phyloP scores from a whole-genome alignment of 2,329 filamentous ascomycete genomes.

The Exophiala viscosa region DNA sequence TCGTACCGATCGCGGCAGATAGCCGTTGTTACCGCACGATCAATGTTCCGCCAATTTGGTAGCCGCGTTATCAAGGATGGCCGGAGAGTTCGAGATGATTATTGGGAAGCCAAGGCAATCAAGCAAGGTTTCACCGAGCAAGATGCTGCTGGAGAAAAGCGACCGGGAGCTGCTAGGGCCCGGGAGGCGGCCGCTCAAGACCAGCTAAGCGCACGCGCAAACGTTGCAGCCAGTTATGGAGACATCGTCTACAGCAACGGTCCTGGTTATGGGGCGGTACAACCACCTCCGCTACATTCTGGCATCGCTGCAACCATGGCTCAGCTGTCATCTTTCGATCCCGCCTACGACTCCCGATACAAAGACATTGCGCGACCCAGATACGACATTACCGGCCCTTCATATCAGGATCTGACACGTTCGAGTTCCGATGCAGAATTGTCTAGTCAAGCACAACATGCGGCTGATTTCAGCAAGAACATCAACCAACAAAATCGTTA shows the following conservation, averaged over 20 bases:
- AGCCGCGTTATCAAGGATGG: slow-evolving; percentile 89
- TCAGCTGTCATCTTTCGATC: slow-evolving; percentile 79
- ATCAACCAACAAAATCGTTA: slow-evolving; percentile 76
- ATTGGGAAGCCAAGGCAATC: slow-evolving; percentile 95
- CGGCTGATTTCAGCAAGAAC: slow-evolving; percentile 84
- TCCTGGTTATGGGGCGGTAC: slow-evolving; percentile 60
- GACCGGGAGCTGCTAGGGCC: slow-evolving; percentile 84
- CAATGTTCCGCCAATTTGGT: slow-evolving; percentile 98
- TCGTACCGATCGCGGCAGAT: slow-evolving; percentile 98
- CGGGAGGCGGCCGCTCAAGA: slow-evolving; percentile 71
- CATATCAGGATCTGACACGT: slow-evolving; percentile 84
- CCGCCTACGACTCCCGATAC: slow-evolving; percentile 80
- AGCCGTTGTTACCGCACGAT: slow-evolving; percentile 92
- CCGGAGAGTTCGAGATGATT: slow-evolving; percentile 89
- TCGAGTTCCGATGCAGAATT: slow-evolving; percentile 73
- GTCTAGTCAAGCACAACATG: slow-evolving; percentile 78
- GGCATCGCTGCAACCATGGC: slow-evolving; percentile 67
- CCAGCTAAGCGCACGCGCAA: slow-evolving; percentile 48
- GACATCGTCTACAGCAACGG: slow-evolving; percentile 86
- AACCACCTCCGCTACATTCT: slow-evolving; percentile 67
- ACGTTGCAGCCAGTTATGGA: slow-evolving; percentile 61
- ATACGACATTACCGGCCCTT: slow-evolving; percentile 81
- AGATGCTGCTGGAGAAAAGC: slow-evolving; percentile 91
- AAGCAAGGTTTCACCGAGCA: slow-evolving; percentile 99
- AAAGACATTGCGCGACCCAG: slow-evolving; percentile 77